A percentile compares a stretch with the other conserved stretches of the same genome.
These are phyloP conservation scores for Starmerella vaccinii DNA, from an alignment of 805 yeast species.

Conservation along the genomic window DNA sequence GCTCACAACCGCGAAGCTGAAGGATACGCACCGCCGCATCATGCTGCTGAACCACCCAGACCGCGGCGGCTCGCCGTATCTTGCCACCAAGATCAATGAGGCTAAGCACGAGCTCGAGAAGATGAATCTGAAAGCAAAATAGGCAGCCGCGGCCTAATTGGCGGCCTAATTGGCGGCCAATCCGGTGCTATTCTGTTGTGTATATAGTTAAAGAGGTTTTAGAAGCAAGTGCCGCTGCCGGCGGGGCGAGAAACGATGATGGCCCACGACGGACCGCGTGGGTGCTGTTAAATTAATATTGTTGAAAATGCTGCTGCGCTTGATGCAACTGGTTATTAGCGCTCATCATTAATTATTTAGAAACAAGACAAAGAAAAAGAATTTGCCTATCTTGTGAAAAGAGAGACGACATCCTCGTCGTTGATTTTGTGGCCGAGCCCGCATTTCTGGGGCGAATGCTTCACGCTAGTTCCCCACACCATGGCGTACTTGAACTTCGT, in stretches of 20 bases:
- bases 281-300: slow-evolving; percentile 16
- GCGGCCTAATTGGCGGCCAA: too few relatives aligned
- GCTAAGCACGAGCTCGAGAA: slow-evolving; percentile 74
- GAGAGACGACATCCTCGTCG: slow-evolving; percentile 90
- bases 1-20: slow-evolving; percentile 37
- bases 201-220: not conserved
- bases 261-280: too few relatives aligned
- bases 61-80: slow-evolving; percentile 71
- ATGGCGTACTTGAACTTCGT: slow-evolving; percentile 85
- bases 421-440: slow-evolving; percentile 73
- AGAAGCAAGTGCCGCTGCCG: too few relatives aligned
- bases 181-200: not conserved
- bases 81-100: slow-evolving; percentile 77
- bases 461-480: slow-evolving; percentile 94
- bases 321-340: not conserved
- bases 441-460: slow-evolving; percentile 94
- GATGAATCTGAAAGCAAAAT: slow-evolving; percentile 26
- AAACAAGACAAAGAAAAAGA: not conserved
- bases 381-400: slow-evolving; percentile 59
- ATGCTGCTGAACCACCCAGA: slow-evolving; percentile 86
- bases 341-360: not conserved
- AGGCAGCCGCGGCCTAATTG: too few relatives aligned
- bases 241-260: too few relatives aligned
- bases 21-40: slow-evolving; percentile 59
- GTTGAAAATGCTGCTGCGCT: too few relatives aligned